Percentiles rank a stretch among this genome's conserved stretches.
Evolutionary conservation across 805 yeast genomes (phyloP).

Genomic region (Myxozyma udenii): DNA sequence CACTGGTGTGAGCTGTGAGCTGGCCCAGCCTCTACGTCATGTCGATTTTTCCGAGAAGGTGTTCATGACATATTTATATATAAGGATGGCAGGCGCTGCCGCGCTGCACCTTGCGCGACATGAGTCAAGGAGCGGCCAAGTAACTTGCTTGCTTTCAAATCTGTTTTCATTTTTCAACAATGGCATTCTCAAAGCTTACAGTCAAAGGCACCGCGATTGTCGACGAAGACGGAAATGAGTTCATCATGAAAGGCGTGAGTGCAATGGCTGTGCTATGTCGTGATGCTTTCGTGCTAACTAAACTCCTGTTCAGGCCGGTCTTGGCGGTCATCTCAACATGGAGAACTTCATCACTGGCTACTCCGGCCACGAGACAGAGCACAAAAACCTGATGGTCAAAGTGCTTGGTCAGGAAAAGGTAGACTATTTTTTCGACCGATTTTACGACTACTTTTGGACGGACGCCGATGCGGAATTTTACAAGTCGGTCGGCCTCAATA

Average conservation of each 20-base stretch:
- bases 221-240: slow-evolving; percentile 41
- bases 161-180: no score
- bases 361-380: slow-evolving; percentile 56
- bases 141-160: no score
- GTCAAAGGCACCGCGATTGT: slow-evolving; percentile 50
- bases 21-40: no score
- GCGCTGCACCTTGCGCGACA: no score
- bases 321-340: slow-evolving; percentile 50
- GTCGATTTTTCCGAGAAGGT: no score
- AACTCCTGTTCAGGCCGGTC: slow-evolving; percentile 4
- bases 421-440: slow-evolving; percentile 50
- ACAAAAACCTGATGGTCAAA: slow-evolving; percentile 42
- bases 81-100: no score
- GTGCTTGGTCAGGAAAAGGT: slow-evolving; percentile 49
- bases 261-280: slow-evolving; percentile 35
- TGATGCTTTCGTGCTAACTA: neutral
- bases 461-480: slow-evolving; percentile 50
- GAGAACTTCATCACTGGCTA: slow-evolving; percentile 57
- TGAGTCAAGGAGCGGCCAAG: no score
- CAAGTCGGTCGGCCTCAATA: slow-evolving; percentile 44
- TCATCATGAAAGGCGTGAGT: slow-evolving; percentile 50
- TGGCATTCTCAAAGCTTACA: slow-evolving; percentile 38
- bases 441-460: slow-evolving; percentile 55
- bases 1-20: no score
- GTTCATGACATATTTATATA: no score